Evolutionary conservation across 1,139 yeast genomes (phyloP).

Genomic region (Groenewaldozyma auringiensis): DNA sequence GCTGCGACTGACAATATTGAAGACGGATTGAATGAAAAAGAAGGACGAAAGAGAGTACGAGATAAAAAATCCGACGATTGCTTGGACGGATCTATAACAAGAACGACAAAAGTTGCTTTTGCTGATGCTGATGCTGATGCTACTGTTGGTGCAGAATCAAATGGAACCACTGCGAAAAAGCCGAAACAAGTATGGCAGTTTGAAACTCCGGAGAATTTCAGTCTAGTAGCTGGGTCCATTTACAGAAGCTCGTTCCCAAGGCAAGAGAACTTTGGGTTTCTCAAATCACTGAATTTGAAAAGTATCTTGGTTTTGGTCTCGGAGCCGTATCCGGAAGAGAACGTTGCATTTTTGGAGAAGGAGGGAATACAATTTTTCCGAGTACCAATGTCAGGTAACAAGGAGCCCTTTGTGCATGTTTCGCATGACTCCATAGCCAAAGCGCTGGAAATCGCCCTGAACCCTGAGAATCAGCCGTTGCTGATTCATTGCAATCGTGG

Average conservation of each 20-base stretch:
- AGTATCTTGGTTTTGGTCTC: conserved; percentile 80
- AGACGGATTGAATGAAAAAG: too few species aligned
- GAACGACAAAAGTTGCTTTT: too few species aligned
- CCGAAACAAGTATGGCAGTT: too few species aligned
- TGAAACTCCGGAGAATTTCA: conserved; percentile 70
- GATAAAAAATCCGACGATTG: too few species aligned
- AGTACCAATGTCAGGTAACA: conserved; percentile 91
- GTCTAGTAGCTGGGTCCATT: conserved; percentile 70
- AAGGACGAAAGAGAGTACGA: too few species aligned
- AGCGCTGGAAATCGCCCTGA: conserved; percentile 71
- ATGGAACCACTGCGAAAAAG: too few species aligned
- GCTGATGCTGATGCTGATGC: too few species aligned
- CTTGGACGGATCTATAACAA: too few species aligned
- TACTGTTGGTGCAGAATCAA: too few species aligned
- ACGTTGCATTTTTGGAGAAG: conserved; percentile 50
- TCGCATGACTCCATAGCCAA: conserved; percentile 69
- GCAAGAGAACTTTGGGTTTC: conserved; percentile 66
- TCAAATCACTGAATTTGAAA: conserved; percentile 54
- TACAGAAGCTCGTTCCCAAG: conserved; percentile 89
- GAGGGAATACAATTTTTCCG: conserved; percentile 68
- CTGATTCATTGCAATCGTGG: conserved; percentile 94
- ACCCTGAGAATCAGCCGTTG: conserved; percentile 84
- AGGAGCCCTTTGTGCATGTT: conserved; percentile 37
- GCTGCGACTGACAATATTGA: too few species aligned
- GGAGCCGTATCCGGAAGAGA: conserved; percentile 81